Percentiles rank a stretch among this genome's conserved stretches.
Evolutionary conservation across 2,329 filamentous ascomycete genomes (phyloP).

Genomic region (Stagonosporopsis cucurbitacearum): DNA sequence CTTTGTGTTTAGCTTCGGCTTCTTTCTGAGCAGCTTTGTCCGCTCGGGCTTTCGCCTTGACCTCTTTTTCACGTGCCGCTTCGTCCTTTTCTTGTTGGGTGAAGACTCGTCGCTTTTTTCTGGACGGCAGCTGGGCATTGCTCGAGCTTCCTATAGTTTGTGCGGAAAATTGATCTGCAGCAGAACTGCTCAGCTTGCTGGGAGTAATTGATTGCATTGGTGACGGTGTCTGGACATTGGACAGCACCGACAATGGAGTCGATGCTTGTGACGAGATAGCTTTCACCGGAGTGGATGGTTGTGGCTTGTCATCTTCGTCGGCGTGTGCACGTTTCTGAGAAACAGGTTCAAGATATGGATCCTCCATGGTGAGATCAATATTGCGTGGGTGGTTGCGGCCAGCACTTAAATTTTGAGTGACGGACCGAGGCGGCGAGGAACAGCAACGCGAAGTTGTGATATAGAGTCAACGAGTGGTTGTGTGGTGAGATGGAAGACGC

Average conservation of each 20-base stretch:
- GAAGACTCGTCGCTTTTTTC: slow-evolving; percentile 54
- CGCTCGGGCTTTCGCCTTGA: slow-evolving; percentile 45
- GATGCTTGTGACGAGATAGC: slow-evolving; percentile 36
- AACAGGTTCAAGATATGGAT: slow-evolving; percentile 26
- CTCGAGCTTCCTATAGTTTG: slow-evolving; percentile 7
- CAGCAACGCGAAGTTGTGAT: background rate
- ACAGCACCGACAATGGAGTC: slow-evolving; percentile 41
- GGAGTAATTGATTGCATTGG: slow-evolving; percentile 29
- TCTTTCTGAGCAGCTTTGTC: slow-evolving; percentile 47
- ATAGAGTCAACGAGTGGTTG: background rate
- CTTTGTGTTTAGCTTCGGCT: slow-evolving; percentile 45
- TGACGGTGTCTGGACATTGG: slow-evolving; percentile 42
- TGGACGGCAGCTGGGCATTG: slow-evolving; percentile 44
- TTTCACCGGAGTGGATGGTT: slow-evolving; percentile 39
- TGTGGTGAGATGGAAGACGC: slow-evolving; percentile 2
- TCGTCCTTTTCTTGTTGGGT: slow-evolving; percentile 53
- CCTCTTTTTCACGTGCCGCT: slow-evolving; percentile 47
- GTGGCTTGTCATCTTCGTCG: slow-evolving; percentile 38
- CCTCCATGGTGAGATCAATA: slow-evolving; percentile 37
- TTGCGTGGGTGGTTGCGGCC: background rate
- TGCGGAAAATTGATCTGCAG: slow-evolving; percentile 15
- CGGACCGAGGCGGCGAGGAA: background rate
- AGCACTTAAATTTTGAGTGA: background rate
- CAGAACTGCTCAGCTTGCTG: slow-evolving; percentile 21
- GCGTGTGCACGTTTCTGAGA: slow-evolving; percentile 43